phyloP scores from a whole-genome alignment of 1,284 basidiomycete species.

The Ceratobasidium sp. region DNA sequence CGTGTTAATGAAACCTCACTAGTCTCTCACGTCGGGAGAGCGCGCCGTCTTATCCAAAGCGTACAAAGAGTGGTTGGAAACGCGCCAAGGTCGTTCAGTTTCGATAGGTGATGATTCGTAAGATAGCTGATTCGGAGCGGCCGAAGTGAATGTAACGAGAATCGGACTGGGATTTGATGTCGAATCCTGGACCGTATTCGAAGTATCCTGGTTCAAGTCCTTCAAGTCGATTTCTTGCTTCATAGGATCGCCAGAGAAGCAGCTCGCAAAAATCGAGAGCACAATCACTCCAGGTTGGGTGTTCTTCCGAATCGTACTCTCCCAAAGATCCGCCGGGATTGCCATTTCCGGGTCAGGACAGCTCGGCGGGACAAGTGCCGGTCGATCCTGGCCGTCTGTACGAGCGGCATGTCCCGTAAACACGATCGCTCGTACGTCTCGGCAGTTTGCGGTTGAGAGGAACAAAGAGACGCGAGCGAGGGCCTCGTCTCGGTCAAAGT shows the following conservation, averaged over 20 bases:
- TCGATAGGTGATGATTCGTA: conserved; percentile 23
- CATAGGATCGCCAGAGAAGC: conserved; percentile 27
- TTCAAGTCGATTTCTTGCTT: conserved; percentile 10
- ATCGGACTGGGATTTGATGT: not conserved
- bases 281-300: conserved; percentile 22
- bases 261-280: conserved; percentile 32
- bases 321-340: conserved; percentile 7
- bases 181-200: not conserved
- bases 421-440: conserved; percentile 18
- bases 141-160: conserved; percentile 12
- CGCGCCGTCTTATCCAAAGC: conserved; percentile 5
- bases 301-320: conserved; percentile 3
- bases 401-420: conserved; percentile 15
- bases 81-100: not conserved
- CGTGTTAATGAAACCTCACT: not conserved
- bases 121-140: not conserved
- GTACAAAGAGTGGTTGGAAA: conserved; percentile 14
- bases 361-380: conserved; percentile 6
- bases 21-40: not conserved
- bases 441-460: not conserved
- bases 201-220: not conserved
- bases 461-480: not conserved
- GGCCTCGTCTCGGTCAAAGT: not conserved
- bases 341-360: not conserved
- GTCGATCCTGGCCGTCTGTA: not conserved